phyloP scores from a whole-genome alignment of 1,284 basidiomycete genomes.

The Sporisorium reilianum region DNA sequence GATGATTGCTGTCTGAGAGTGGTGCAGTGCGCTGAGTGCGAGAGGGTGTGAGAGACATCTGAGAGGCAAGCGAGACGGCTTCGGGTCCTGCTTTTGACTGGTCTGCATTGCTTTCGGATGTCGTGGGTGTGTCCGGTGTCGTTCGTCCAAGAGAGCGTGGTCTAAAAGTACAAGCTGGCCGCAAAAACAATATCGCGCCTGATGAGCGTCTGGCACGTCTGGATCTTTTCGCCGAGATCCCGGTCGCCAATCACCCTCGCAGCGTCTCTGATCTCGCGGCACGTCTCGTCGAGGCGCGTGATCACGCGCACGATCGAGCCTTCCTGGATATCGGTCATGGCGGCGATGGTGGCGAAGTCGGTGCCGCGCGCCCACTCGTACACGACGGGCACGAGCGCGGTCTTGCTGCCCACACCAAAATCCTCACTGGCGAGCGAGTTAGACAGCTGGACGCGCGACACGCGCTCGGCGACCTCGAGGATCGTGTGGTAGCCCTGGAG shows the following conservation, averaged over 20 bases:
- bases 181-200: constrained; percentile 68
- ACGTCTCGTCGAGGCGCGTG: constrained; percentile 95
- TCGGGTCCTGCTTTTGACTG: too few species aligned
- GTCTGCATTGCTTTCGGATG: too few species aligned
- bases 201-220: constrained; percentile 90
- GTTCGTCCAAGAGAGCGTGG: not conserved
- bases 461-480: constrained; percentile 82
- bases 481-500: constrained; percentile 81
- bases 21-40: too few species aligned
- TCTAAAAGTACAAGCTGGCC: constrained; percentile 64
- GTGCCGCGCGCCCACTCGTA: constrained; percentile 99
- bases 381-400: constrained; percentile 90
- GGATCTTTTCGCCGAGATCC: constrained; percentile 97
- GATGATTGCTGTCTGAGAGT: too few species aligned
- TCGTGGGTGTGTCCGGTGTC: too few species aligned
- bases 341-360: constrained; percentile 94
- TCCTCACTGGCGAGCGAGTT: constrained; percentile 73
- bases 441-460: constrained; percentile 81
- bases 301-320: constrained; percentile 97
- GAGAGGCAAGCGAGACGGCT: too few species aligned
- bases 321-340: constrained; percentile 93
- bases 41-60: too few species aligned
- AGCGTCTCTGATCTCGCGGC: constrained; percentile 94
- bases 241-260: constrained; percentile 97
- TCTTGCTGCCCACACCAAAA: constrained; percentile 50